Percentiles rank a stretch among this genome's conserved stretches.
phyloP scores from a whole-genome alignment of 352 stramenopile genomes.

The Phytophthora boehmeriae region DNA sequence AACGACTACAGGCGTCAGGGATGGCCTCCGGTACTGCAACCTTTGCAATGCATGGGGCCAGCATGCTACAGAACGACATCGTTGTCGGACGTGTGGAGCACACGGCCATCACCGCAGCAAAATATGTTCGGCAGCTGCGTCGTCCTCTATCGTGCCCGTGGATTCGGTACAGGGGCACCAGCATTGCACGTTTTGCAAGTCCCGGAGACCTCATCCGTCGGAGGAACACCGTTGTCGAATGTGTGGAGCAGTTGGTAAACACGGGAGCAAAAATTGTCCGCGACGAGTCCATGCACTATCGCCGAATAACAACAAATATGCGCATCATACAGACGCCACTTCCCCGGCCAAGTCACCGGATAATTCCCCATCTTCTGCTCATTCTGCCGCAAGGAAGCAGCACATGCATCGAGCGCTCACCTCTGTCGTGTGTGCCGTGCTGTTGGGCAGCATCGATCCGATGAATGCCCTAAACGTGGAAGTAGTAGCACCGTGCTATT shows the following conservation, averaged over 20 bases:
- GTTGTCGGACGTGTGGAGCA: conserved; percentile 59
- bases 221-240: conserved; percentile 70
- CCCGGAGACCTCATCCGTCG: conserved; percentile 57
- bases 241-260: conserved; percentile 60
- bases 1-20: conserved; percentile 2
- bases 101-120: conserved; percentile 66
- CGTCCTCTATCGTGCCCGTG: conserved; percentile 36
- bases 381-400: conserved; percentile 66
- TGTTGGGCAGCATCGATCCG: conserved; percentile 62
- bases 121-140: conserved; percentile 36
- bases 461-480: conserved; percentile 50
- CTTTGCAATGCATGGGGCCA: conserved; percentile 61
- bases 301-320: conserved; percentile 14
- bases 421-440: conserved; percentile 64
- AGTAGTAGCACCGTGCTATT: conserved; percentile 55
- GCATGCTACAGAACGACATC: conserved; percentile 64
- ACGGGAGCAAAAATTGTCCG: conserved; percentile 71
- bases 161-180: conserved; percentile 57
- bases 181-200: conserved; percentile 66
- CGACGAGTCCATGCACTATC: conserved; percentile 11
- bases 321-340: conserved; percentile 28
- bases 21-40: conserved; percentile 57
- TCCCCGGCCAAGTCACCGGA: conserved; percentile 17
- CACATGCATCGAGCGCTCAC: conserved; percentile 59
- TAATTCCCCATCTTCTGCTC: conserved; percentile 44